A percentile compares a stretch with the other conserved stretches of the same genome.
These are phyloP conservation scores for Russula dissimulans DNA, from an alignment of 768 basidiomycete species.

Conservation along the genomic window DNA sequence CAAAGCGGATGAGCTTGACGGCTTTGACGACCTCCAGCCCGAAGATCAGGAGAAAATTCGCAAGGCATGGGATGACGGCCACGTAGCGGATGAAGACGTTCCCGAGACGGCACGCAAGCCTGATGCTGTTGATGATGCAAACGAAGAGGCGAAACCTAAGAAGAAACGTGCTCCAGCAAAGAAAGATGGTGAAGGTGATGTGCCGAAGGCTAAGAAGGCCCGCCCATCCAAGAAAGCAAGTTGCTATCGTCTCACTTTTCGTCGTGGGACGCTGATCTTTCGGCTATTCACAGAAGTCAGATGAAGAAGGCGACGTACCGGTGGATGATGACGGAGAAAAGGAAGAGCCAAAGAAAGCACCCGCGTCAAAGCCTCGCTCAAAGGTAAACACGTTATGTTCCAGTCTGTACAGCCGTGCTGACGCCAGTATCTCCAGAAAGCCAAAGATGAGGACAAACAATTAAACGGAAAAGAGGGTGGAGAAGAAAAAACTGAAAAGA, in stretches of 20 bases:
- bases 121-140: constrained; percentile 33
- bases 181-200: constrained; percentile 30
- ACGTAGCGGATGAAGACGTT: constrained; percentile 78
- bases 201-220: constrained; percentile 29
- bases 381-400: background rate
- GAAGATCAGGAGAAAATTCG: constrained; percentile 65
- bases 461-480: constrained; percentile 32
- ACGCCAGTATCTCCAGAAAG: constrained; percentile 23
- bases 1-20: constrained; percentile 66
- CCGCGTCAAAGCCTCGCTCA: constrained; percentile 26
- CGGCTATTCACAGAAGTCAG: constrained; percentile 19
- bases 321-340: constrained; percentile 35
- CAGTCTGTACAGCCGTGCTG: background rate
- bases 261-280: background rate
- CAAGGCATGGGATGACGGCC: constrained; percentile 67
- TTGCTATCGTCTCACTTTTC: background rate
- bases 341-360: constrained; percentile 48
- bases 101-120: constrained; percentile 63
- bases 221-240: constrained; percentile 19
- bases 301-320: constrained; percentile 33
- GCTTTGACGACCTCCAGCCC: constrained; percentile 61
- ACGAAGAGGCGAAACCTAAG: constrained; percentile 28
- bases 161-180: constrained; percentile 21
- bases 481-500: constrained; percentile 28
- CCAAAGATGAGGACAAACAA: constrained; percentile 49